phyloP scores from a whole-genome alignment of 2,329 filamentous ascomycete genomes.

The Rasamsonia emersonii region DNA sequence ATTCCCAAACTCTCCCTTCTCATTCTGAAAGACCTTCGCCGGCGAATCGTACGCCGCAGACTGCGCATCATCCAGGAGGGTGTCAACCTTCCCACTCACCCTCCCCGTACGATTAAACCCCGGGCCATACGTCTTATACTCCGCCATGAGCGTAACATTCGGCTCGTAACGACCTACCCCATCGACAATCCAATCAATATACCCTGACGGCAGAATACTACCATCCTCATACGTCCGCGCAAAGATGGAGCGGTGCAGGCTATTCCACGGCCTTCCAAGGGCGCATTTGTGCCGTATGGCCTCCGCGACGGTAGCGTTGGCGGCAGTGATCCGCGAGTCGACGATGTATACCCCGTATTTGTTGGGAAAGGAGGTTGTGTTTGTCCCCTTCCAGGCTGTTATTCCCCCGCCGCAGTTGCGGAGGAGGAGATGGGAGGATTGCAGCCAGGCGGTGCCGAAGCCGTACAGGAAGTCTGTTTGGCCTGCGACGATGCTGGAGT shows the following conservation, averaged over 20 bases:
- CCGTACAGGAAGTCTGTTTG: constrained; percentile 63
- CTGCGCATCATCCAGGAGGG: constrained; percentile 35
- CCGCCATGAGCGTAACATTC: constrained; percentile 48
- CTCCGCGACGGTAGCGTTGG: constrained; percentile 40
- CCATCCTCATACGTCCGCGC: constrained; percentile 47
- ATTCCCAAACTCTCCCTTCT: constrained; percentile 39
- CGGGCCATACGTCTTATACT: constrained; percentile 45
- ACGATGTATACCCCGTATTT: constrained; percentile 60
- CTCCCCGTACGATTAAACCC: constrained; percentile 46
- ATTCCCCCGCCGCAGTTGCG: constrained; percentile 58
- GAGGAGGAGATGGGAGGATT: constrained; percentile 46
- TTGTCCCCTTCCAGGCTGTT: constrained; percentile 60
- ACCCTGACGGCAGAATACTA: constrained; percentile 46
- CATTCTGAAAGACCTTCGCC: constrained; percentile 39
- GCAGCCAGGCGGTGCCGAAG: constrained; percentile 57
- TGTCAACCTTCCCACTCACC: constrained; percentile 33
- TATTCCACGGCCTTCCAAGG: constrained; percentile 57
- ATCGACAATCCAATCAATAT: constrained; percentile 43
- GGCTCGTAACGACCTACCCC: constrained; percentile 30
- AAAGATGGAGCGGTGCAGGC: constrained; percentile 49
- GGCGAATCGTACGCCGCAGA: constrained; percentile 32
- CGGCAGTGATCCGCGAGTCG: constrained; percentile 44
- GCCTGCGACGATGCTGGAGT: constrained; percentile 52
- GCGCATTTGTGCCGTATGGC: constrained; percentile 42
- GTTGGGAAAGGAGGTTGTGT: constrained; percentile 57